These are phyloP conservation scores for Tuber aestivum DNA, from an alignment of 495 filamentous ascomycete species.

Conservation along the genomic window DNA sequence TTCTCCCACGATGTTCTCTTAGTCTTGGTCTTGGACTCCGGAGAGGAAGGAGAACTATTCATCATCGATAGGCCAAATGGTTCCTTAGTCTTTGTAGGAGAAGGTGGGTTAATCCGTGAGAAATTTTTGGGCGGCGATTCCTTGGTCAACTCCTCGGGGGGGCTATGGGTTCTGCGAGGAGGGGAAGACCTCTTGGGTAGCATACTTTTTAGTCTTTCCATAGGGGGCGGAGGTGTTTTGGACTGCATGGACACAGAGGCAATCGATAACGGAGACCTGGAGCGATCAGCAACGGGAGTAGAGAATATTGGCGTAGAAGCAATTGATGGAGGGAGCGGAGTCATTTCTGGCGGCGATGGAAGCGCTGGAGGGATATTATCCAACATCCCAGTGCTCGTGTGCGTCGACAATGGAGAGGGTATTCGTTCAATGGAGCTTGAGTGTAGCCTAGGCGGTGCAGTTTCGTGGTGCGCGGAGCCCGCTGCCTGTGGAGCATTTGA, in stretches of 20 bases:
- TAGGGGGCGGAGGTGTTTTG: slow-evolving; percentile 21
- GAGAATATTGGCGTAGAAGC: slow-evolving; percentile 33
- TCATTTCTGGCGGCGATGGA: slow-evolving; percentile 31
- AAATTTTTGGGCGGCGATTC: slow-evolving; percentile 25
- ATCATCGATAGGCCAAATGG: slow-evolving; percentile 9
- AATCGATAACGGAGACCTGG: slow-evolving; percentile 34
- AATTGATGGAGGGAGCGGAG: slow-evolving; percentile 35
- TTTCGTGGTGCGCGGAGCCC: slow-evolving; percentile 28
- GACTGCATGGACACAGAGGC: slow-evolving; percentile 19
- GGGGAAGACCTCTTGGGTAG: slow-evolving; percentile 28
- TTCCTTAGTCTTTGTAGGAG: slow-evolving; percentile 26
- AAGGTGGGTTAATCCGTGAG: slow-evolving; percentile 19
- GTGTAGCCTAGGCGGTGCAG: slow-evolving; percentile 33
- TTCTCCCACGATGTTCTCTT: slow-evolving; percentile 42
- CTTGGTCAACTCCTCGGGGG: slow-evolving; percentile 27
- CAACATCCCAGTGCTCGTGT: slow-evolving; percentile 34
- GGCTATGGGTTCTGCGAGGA: slow-evolving; percentile 27
- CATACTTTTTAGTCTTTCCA: slow-evolving; percentile 27
- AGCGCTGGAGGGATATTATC: slow-evolving; percentile 28
- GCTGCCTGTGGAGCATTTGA: slow-evolving; percentile 11
- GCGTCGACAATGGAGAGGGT: slow-evolving; percentile 39
- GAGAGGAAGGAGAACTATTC: slow-evolving; percentile 18
- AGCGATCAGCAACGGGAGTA: slow-evolving; percentile 25
- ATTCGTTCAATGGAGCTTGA: slow-evolving; percentile 39
- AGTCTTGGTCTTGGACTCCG: slow-evolving; percentile 29